phyloP scores from a whole-genome alignment of 495 filamentous ascomycete genomes.

The Podospora sp. region DNA sequence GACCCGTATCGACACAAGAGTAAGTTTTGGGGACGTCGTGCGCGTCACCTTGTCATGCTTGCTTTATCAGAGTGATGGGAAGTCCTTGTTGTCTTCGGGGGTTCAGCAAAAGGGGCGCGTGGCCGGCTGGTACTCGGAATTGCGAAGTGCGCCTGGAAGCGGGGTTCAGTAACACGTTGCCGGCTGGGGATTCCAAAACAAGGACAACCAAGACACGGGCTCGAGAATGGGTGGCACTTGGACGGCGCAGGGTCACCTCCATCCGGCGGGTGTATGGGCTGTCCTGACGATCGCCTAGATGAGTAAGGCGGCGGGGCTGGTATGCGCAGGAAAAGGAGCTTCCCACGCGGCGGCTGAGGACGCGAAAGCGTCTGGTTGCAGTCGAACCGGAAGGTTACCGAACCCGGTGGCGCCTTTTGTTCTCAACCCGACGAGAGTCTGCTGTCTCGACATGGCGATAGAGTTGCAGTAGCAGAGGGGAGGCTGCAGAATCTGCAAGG shows the following conservation, averaged over 20 bases:
- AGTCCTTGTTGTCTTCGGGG: too few relatives aligned
- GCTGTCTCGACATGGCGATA: conserved; percentile 1
- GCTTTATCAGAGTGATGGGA: too few relatives aligned
- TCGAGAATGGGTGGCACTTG: too few relatives aligned
- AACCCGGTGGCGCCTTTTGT: background rate
- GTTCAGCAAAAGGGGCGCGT: too few relatives aligned
- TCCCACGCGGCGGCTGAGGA: background rate
- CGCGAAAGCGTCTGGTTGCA: background rate
- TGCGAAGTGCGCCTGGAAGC: background rate
- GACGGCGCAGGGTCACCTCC: background rate
- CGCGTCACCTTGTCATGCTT: too few relatives aligned
- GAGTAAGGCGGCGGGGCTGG: background rate
- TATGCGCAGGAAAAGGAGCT: background rate
- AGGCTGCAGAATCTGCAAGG: conserved; percentile 18
- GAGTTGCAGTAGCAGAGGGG: conserved; percentile 1
- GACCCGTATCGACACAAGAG: background rate
- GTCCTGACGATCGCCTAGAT: background rate
- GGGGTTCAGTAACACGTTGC: conserved; percentile 6
- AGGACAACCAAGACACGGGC: conserved; percentile 10
- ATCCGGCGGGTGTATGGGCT: background rate
- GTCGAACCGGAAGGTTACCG: background rate
- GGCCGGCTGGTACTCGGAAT: background rate
- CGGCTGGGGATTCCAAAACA: conserved; percentile 8
- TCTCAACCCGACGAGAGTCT: background rate
- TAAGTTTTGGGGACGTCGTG: background rate